phyloP scores from a whole-genome alignment of 2,329 filamentous ascomycete genomes.

The Davidsoniella australis region DNA sequence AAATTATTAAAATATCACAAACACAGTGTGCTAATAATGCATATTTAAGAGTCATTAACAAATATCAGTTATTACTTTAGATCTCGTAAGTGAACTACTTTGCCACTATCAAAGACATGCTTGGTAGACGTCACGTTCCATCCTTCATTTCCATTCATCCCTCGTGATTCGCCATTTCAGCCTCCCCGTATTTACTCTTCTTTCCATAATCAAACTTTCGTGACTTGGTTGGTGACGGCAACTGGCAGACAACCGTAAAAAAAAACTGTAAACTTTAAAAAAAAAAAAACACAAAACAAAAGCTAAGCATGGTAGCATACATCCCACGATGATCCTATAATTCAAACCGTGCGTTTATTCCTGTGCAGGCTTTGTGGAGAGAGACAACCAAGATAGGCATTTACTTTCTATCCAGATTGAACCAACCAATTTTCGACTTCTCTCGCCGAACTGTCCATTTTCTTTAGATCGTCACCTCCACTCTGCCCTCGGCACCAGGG shows the following conservation, averaged over 20 bases:
- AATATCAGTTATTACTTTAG: background rate
- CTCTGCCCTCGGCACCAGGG: constrained; percentile 65
- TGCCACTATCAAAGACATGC: constrained; percentile 1
- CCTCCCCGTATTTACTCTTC: background rate
- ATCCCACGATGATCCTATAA: background rate
- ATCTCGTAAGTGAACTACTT: background rate
- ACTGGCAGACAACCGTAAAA: constrained; percentile 4
- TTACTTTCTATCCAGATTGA: no score
- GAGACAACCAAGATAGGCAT: no score
- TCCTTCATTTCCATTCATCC: background rate
- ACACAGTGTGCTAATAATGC: background rate
- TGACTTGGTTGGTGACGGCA: background rate
- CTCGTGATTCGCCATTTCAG: background rate
- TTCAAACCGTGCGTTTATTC: no score
- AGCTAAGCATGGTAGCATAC: background rate
- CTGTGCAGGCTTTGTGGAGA: no score
- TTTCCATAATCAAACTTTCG: background rate
- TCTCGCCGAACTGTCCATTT: background rate
- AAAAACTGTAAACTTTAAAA: constrained; percentile 1
- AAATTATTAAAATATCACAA: no score
- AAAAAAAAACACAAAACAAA: constrained; percentile 7
- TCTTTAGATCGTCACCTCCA: constrained; percentile 64
- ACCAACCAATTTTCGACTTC: no score
- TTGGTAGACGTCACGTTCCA: background rate
- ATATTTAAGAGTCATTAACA: background rate